Evolutionary conservation across 257 asterid species (phyloP), one percentile per base, ranked within the genome.

Genomic region (Verbascum thapsus): DNA sequence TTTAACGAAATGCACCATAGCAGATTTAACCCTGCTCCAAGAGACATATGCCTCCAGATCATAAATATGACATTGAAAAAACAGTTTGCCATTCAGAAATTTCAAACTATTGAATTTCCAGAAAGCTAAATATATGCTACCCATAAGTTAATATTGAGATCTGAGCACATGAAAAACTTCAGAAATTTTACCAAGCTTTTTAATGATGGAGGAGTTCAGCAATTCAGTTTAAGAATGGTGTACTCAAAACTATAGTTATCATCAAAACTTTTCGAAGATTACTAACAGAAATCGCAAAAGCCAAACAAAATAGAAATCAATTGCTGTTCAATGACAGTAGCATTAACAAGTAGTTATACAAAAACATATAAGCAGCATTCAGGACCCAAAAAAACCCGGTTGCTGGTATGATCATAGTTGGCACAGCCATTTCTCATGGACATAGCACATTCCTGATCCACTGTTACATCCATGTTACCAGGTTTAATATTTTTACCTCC

Each of bases 401-500:
- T 2, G 11, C 18, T 15, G 17, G 45, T 2, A 65, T 12, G 51
- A 20, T 37, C 45, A 64, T 8, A 44, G 9, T 19, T 17, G 35
- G 53, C 37, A 56, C 8, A 16, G 16, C 34, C 7, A 57, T 63
- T 72, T 54, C 55, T 74, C 68, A 62, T 11, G 63, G 70, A 64
- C 9, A 53, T 47, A 70, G 43, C 73, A 61, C 37, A 66, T 62
- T 71, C 48, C 61, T 57, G 63, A 78, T 63, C 71, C 67, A 60
- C 41, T 37, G 63, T 62, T 58, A 68, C 64, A 71, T 63, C 80
- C 76, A 73, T 20, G 66, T 44, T 53, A 66, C 60, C 70, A 74
- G 79, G 70, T 75, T 68, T 20, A 53, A 62, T 43, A 61, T 71
- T 74, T 86, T 74, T 86, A 87, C 89, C 89, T 82, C 81, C 56